Conservation (phyloP, 1,284 basidiomycete species). For the Cronartium quercuum region DNA sequence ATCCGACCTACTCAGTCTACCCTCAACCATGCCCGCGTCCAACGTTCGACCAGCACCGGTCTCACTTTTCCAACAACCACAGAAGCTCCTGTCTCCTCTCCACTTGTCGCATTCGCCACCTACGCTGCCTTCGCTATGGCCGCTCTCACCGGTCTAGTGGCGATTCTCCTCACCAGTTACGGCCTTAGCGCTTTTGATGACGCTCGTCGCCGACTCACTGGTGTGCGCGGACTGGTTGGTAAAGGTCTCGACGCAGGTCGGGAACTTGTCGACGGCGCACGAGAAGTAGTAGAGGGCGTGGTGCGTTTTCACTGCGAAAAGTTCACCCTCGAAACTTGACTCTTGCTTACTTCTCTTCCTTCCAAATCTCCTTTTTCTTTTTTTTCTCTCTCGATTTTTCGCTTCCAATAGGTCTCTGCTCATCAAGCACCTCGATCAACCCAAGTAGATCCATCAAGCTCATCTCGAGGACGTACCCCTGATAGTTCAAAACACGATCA, state of each 20-base stretch:
- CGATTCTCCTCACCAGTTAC: slow-evolving; percentile 19
- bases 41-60: background rate
- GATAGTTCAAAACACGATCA: background rate
- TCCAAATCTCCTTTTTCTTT: background rate
- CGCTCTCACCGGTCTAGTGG: slow-evolving; percentile 12
- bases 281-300: background rate
- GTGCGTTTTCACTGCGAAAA: background rate
- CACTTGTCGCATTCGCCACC: slow-evolving; percentile 16
- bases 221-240: background rate
- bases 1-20: background rate
- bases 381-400: background rate
- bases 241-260: slow-evolving; percentile 11
- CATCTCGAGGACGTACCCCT: background rate
- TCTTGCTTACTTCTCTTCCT: background rate
- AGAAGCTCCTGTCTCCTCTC: background rate
- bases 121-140: slow-evolving; percentile 11
- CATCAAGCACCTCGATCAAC: background rate
- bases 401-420: background rate
- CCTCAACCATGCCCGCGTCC: background rate
- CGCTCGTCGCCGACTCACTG: background rate
- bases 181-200: slow-evolving; percentile 33
- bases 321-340: background rate
- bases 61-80: background rate
- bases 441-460: background rate
- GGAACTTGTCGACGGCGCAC: background rate